Conservation (phyloP, 768 basidiomycete genomes). For the Lactarius indigo region DNA sequence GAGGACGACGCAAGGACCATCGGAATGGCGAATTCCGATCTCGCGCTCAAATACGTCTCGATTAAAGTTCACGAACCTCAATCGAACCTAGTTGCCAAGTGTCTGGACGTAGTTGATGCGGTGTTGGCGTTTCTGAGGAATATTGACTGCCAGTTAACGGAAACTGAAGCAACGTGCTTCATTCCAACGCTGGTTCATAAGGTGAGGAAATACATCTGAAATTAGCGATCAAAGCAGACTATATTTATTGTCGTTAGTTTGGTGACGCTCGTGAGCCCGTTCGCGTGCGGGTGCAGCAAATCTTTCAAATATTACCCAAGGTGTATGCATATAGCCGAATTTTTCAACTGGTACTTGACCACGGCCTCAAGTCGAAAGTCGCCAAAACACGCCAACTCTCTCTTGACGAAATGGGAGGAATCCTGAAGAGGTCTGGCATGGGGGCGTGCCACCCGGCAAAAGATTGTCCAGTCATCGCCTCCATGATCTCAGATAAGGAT, state of each 20-base stretch:
- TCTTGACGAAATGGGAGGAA: slow-evolving; percentile 72
- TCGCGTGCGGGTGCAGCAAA: slow-evolving; percentile 72
- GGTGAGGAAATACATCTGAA: slow-evolving; percentile 46
- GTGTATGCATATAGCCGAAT: slow-evolving; percentile 92
- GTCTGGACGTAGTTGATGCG: slow-evolving; percentile 81
- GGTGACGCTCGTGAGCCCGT: slow-evolving; percentile 89
- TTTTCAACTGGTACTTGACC: slow-evolving; percentile 81
- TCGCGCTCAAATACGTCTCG: slow-evolving; percentile 90
- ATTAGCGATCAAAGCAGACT: background rate
- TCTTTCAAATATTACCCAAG: slow-evolving; percentile 81
- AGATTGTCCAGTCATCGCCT: slow-evolving; percentile 72
- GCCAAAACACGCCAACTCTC: slow-evolving; percentile 88
- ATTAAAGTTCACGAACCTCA: slow-evolving; percentile 88
- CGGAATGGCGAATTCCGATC: slow-evolving; percentile 83
- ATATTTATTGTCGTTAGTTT: slow-evolving; percentile 49
- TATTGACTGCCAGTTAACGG: slow-evolving; percentile 73
- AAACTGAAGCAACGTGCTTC: slow-evolving; percentile 83
- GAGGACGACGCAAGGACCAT: slow-evolving; percentile 53
- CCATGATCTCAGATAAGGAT: slow-evolving; percentile 87
- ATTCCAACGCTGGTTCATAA: slow-evolving; percentile 88
- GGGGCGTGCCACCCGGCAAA: slow-evolving; percentile 76
- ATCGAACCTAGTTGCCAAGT: slow-evolving; percentile 82
- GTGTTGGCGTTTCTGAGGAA: slow-evolving; percentile 72
- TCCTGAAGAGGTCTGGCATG: slow-evolving; percentile 81
- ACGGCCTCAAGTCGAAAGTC: slow-evolving; percentile 87